phyloP scores from a whole-genome alignment of 805 yeast species.

The Yarrowia keelungensis region DNA sequence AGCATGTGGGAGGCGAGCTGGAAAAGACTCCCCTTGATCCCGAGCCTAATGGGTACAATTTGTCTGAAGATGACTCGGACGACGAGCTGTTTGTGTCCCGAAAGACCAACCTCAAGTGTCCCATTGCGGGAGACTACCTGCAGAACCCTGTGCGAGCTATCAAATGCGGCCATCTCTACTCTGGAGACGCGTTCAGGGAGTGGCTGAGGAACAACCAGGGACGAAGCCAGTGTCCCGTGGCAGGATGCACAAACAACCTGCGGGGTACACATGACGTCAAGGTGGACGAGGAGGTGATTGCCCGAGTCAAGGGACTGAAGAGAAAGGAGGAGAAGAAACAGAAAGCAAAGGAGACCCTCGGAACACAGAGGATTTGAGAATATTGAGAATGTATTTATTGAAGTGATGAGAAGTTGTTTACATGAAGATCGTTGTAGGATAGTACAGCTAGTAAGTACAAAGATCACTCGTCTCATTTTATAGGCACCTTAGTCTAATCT shows the following conservation, averaged over 20 bases:
- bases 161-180: background rate
- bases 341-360: background rate
- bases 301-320: conserved; percentile 11
- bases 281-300: conserved; percentile 1
- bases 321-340: background rate
- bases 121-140: conserved; percentile 8
- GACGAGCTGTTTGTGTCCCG: conserved; percentile 26
- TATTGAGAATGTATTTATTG: background rate
- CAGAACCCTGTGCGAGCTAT: conserved; percentile 6
- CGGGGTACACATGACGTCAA: background rate
- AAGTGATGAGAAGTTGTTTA: too few species aligned
- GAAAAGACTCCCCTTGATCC: background rate
- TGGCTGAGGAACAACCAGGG: background rate
- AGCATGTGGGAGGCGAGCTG: background rate
- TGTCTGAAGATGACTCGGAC: background rate
- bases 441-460: background rate
- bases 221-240: conserved; percentile 1
- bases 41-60: background rate
- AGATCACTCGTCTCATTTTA: too few species aligned
- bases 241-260: conserved; percentile 13
- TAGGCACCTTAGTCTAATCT: too few species aligned
- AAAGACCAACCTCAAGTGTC: conserved; percentile 33
- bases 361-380: conserved; percentile 2
- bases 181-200: background rate
- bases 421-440: background rate